These are phyloP conservation scores for Colletotrichum tanaceti DNA, from an alignment of 2,329 filamentous ascomycete genomes.

Conservation along the genomic window DNA sequence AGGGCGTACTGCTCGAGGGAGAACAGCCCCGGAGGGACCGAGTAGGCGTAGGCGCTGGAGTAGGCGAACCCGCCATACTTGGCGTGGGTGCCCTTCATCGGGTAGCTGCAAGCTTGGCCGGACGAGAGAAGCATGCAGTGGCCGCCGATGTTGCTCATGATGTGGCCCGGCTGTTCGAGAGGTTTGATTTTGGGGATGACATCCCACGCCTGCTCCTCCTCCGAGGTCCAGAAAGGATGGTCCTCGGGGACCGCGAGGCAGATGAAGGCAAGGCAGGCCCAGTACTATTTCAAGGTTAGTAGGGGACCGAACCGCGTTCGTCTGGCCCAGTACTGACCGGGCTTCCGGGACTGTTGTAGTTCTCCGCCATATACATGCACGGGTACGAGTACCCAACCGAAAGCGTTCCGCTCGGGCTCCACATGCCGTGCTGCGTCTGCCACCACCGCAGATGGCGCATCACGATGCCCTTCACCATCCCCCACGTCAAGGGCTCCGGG, in stretches of 20 bases:
- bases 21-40: constrained; percentile 79
- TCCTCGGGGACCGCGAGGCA: constrained; percentile 75
- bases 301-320: constrained; percentile 23
- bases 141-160: constrained; percentile 76
- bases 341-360: constrained; percentile 82
- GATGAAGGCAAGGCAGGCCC: constrained; percentile 83
- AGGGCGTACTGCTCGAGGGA: constrained; percentile 81
- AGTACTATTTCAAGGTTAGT: constrained; percentile 64
- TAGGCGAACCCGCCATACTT: constrained; percentile 87
- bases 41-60: constrained; percentile 80
- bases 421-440: constrained; percentile 80
- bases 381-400: constrained; percentile 83
- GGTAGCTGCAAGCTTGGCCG: constrained; percentile 84
- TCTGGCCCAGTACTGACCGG: constrained; percentile 54
- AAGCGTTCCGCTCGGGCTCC: constrained; percentile 78
- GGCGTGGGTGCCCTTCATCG: constrained; percentile 83
- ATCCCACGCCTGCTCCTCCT: constrained; percentile 70
- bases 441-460: constrained; percentile 82
- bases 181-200: constrained; percentile 69
- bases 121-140: constrained; percentile 81
- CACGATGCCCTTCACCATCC: constrained; percentile 81
- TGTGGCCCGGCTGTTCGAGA: constrained; percentile 77
- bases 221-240: constrained; percentile 80
- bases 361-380: constrained; percentile 85
- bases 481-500: constrained; percentile 78